Base-by-base conservation (phyloP, 352 stramenopile species). In the Halophytophthora polymorphica region DNA sequence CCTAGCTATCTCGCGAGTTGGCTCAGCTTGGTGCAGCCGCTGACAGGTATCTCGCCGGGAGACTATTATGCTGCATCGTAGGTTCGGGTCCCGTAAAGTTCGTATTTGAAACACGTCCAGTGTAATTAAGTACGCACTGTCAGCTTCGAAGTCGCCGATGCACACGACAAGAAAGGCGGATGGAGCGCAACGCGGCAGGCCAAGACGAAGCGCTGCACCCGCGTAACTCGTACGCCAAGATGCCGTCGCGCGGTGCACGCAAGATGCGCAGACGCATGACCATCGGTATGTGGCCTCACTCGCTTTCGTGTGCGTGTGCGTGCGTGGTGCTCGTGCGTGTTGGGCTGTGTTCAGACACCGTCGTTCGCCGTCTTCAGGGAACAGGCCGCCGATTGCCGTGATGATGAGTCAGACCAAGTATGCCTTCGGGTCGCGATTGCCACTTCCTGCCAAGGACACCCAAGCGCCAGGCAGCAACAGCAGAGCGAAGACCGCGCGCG, bases 21-120 rank as follows among this genome's bases (percentile, higher is more conserved):
- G 83, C 64, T 93, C 25, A 90, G 77, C 41, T 77, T 93, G 38
- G 77, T 93, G 47, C 71, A 82, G 48, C 73, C 77, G 15, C 35
- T 88, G 44, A 90, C 79, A 22, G 39, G 53, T 44, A 77, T 90
- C 25, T 66, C 71, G 1, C 76, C 76, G 12, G 14, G 61, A 7
- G 58, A 71, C 12, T 84, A 84, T 45, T 61, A 61, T 59, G 50
- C 46, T 45, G 5, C 58, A 61, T 45, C 43, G 59, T 59, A 55
- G 48, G 36, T 35, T 57, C 40, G 45, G 28, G 48, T 35, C 17
- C 12, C n/a, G 11, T 48, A 41, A 61, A 62, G 47, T 62, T 44
- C 53, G 53, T 13, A 45, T 46, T 64, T 12, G 29, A 34, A 31
- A 50, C 2, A 39, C 61, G 8, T 34, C n/a, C n/a, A n/a, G n/a